Evolutionary conservation across 2,329 filamentous ascomycete species (phyloP), one percentile per base, ranked within the genome.

Genomic region (Arthrobotrys megalospora): DNA sequence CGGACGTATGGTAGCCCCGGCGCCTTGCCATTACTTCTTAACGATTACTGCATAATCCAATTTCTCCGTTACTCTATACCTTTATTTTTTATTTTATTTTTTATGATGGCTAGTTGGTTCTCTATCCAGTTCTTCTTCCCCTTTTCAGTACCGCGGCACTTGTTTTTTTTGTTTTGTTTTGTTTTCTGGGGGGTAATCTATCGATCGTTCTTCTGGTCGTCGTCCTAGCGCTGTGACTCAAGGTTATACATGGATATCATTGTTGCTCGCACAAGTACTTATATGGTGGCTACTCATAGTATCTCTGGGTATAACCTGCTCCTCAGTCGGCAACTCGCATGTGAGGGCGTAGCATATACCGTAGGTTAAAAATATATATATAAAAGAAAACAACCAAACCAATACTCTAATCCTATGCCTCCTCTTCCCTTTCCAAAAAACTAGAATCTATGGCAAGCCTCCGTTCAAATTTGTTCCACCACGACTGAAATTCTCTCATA

Each of bases 391-490:
- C 6, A 28, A 52, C 28, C 21, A 32, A 16, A 53, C 6, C 16
- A 32, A 32, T 8, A 4, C n/a, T 14, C 2, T n/a, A 79, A 16
- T n/a, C 16, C 14, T 73, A 84, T 32, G 81, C 83, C 14, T 87
- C 86, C 80, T 89, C 88, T 70, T 88, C 89, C 82, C 91, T 89
- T 85, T 98, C 94, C 81, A 99, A 86, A 83, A 99, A 99, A 6
- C 90, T 89, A 0, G 96, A 95, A 85, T 99, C 96, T 80, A 89
- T 88, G 82, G 94, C 91, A 45, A 99, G 89, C 83, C 91, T 91
- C 79, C 90, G 89, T 86, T 99, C 95, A 85, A 99, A 99, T 85
- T 97, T 98, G 78, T 88, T 89, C 96, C 96, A 99, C 96, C 96
- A 99, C 75, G 97, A 93, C 85, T 96, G 92, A 84, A 99, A 99